Evolutionary conservation across 2,329 filamentous ascomycete species (phyloP).

Genomic region (Beauveria sp.): DNA sequence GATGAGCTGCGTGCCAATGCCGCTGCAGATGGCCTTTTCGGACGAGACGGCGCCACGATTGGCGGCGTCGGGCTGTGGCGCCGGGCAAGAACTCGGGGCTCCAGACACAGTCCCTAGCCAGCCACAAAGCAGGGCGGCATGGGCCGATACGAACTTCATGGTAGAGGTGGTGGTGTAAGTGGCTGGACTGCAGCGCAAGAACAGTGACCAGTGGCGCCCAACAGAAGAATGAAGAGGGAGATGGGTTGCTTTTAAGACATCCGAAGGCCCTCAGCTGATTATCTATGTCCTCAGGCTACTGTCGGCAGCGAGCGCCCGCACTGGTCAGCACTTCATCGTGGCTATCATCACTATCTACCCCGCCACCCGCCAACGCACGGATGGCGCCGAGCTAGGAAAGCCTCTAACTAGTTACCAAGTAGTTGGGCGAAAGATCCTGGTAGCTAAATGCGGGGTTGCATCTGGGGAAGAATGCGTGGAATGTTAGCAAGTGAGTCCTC

Average conservation of each 20-base stretch:
- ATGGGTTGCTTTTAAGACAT: neutral
- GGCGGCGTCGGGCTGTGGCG: neutral
- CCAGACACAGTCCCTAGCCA: neutral
- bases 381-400: neutral
- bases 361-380: neutral
- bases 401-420: neutral
- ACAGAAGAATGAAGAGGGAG: no score
- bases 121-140: neutral
- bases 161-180: neutral
- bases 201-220: neutral
- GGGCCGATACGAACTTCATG: neutral
- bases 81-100: neutral
- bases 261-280: neutral
- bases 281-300: neutral
- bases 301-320: no score
- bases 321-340: neutral
- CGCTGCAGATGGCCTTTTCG: constrained; percentile 51
- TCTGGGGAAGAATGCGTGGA: neutral
- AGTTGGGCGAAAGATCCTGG: neutral
- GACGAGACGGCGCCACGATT: constrained; percentile 52
- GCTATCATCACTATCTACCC: neutral
- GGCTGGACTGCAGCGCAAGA: no score
- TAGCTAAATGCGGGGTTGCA: neutral
- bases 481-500: no score
- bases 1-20: constrained; percentile 49